Base-by-base conservation (phyloP, 2,329 filamentous ascomycete genomes). In the Monosporascus ibericus region DNA sequence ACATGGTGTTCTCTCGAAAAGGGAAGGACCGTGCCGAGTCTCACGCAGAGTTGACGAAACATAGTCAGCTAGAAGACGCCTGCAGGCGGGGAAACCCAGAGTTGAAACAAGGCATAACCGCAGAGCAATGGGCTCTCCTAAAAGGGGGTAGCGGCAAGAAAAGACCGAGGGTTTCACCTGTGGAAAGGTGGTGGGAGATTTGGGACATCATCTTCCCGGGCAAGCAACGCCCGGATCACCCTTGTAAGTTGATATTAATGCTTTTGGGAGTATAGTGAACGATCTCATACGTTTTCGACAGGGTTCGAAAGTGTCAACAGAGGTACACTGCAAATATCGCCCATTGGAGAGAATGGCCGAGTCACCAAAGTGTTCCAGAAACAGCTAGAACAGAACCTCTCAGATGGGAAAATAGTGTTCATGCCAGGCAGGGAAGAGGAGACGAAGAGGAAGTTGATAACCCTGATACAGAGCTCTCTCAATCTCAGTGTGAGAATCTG, bases 141-240 rank as follows among this genome's bases (percentile, higher is more conserved):
- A 49, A 53, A 17, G 48, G 36, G 37, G 52, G 49, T 25, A 47
- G 51, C 24, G 42, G 51, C 14, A 54, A 44, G 40, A 55, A 53
- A 25, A 51, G 46, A 22, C 48, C 40, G 18, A 55, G 48, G 51
- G n/a, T 51, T 8, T 53, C 48, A 2, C 51, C 50, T 3, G 48
- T 55, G 22, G 46, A 55, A 20, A 55, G 53, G 37, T 53, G 54
- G 54, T 53, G 42, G 20, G 44, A 42, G 17, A 53, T 55, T 8
- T 55, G 54, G 54, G 42, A 53, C 2, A 53, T 47, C 4, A 53
- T 55, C 18, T 55, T 38, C 24, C 54, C 51, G n/a, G 48, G 30
- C 4, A 34, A 6, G 22, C 9, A 36, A 14, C 54, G 30, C 6
- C 54, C 54, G 5, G 2, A 6, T 7, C 54, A 55, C 36, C 54